Conservation (phyloP, 78 protist species). For the Dictyostelium discoideum region dicty_2.7 NC_007089.4:205001-205500, state of each 20-base stretch:
- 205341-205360: slow-evolving; percentile 52
- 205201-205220: slow-evolving; percentile 82
- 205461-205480: slow-evolving; percentile 53
- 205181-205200: slow-evolving; percentile 66
- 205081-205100: slow-evolving; percentile 85
- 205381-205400: slow-evolving; percentile 79
- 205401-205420: slow-evolving; percentile 82
- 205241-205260: slow-evolving; percentile 63
- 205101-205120: slow-evolving; percentile 23
- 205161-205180: slow-evolving; percentile 38
- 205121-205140: slow-evolving; percentile 76
- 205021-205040: slow-evolving; percentile 85
- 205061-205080: slow-evolving; percentile 76
- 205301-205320: slow-evolving; percentile 10
- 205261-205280: slow-evolving; percentile 73
- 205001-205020: slow-evolving; percentile 88
- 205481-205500: slow-evolving; percentile 47
- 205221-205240: slow-evolving; percentile 61
- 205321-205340: slow-evolving; percentile 58
- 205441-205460: slow-evolving; percentile 73
- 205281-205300: slow-evolving; percentile 31
- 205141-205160: slow-evolving; percentile 72
- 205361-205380: slow-evolving; percentile 73
- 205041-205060: slow-evolving; percentile 58
- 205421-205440: slow-evolving; percentile 77